These are phyloP conservation scores for Ceratocystis alfenasii DNA, from an alignment of 2,329 filamentous ascomycete species.

Conservation along the genomic window DNA sequence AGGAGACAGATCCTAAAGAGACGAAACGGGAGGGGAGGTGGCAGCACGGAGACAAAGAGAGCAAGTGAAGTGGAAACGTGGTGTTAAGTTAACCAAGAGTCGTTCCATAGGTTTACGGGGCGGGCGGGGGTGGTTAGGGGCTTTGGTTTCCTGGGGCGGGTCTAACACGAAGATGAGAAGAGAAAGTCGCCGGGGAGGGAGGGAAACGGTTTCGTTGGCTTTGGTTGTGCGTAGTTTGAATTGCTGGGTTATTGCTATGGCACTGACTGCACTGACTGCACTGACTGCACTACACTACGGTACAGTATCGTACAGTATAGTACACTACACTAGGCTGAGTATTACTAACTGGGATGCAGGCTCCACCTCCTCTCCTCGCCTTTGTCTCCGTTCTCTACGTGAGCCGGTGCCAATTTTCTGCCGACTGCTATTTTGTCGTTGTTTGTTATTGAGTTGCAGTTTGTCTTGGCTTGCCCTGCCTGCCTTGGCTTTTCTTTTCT, in stretches of 20 bases:
- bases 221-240: no score
- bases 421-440: not conserved
- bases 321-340: not conserved
- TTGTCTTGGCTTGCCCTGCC: not conserved
- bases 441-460: not conserved
- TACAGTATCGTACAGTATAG: no score
- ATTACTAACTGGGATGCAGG: not conserved
- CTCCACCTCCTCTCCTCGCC: not conserved
- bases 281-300: no score
- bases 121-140: no score
- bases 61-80: not conserved
- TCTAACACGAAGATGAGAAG: no score
- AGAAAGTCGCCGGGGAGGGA: no score
- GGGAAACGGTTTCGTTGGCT: no score
- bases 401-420: not conserved
- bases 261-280: no score
- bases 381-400: not conserved
- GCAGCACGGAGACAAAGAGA: not conserved
- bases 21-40: not conserved
- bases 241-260: no score
- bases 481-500: not conserved
- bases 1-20: not conserved
- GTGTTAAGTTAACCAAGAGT: not conserved
- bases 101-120: no score
- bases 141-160: no score